Percentiles rank a stretch among this genome's conserved stretches.
phyloP scores from a whole-genome alignment of 495 filamentous ascomycete genomes.

The Penicillium fimorum region DNA sequence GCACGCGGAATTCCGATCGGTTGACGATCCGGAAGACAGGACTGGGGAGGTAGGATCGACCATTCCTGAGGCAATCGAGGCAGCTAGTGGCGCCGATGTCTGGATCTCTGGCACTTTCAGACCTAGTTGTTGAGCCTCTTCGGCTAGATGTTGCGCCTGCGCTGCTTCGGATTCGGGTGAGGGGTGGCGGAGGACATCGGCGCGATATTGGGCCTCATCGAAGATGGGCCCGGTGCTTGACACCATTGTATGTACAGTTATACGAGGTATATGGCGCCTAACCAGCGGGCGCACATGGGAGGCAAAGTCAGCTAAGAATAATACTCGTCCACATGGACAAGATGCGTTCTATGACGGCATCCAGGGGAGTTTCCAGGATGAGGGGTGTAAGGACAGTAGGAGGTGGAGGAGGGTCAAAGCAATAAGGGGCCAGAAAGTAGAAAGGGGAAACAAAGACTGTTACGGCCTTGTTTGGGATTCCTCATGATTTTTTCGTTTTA shows the following conservation, averaged over 20 bases:
- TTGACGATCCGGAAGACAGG: conserved; percentile 40
- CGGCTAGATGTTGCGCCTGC: conserved; percentile 37
- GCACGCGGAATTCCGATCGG: conserved; percentile 37
- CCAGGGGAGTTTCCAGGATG: conserved; percentile 11
- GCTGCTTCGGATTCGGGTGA: conserved; percentile 39
- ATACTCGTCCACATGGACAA: conserved; percentile 29
- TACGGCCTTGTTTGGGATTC: not conserved
- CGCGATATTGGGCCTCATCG: conserved; percentile 42
- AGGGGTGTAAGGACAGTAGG: conserved; percentile 10
- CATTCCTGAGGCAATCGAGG: conserved; percentile 41
- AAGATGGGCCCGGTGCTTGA: conserved; percentile 9
- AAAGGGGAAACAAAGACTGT: conserved; percentile 1
- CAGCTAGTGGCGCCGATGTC: conserved; percentile 39
- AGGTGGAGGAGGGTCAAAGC: conserved; percentile 10
- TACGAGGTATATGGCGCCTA: conserved; percentile 19
- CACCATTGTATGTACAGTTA: conserved; percentile 22
- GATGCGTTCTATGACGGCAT: conserved; percentile 38
- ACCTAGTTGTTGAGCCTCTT: conserved; percentile 42
- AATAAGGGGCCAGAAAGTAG: conserved; percentile 2
- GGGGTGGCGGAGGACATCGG: conserved; percentile 36
- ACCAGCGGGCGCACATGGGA: conserved; percentile 29
- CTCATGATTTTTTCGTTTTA: conserved; percentile 1
- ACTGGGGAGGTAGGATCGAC: conserved; percentile 40
- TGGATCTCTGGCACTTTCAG: conserved; percentile 40
- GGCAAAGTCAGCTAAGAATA: not conserved